Evolutionary conservation across 2,329 filamentous ascomycete genomes (phyloP).

Genomic region (Fusarium sororula): DNA sequence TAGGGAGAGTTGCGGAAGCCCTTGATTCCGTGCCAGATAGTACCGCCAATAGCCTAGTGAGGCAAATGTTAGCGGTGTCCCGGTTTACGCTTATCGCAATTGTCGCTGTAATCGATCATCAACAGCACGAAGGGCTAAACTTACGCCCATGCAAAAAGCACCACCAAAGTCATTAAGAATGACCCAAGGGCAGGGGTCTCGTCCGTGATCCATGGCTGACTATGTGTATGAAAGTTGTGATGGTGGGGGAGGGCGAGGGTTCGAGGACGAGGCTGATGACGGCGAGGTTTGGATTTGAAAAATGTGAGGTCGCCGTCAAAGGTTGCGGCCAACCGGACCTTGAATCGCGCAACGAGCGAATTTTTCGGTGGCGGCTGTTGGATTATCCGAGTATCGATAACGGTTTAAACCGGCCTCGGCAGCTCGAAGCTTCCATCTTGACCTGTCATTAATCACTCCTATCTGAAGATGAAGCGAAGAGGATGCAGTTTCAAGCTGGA

Average conservation of each 20-base stretch:
- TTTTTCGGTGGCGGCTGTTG: conserved; percentile 21
- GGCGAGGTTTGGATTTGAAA: conserved; percentile 29
- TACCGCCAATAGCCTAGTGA: conserved; percentile 74
- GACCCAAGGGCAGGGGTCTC: conserved; percentile 97
- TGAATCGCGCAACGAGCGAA: conserved; percentile 25
- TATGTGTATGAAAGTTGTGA: conserved; percentile 9
- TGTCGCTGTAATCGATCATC: conserved; percentile 4
- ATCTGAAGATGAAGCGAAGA: neutral
- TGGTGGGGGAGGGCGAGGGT: neutral
- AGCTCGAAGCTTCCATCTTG: conserved; percentile 23
- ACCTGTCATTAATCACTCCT: neutral
- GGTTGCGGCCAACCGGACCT: conserved; percentile 23
- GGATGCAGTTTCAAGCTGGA: neutral
- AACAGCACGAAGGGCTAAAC: conserved; percentile 44
- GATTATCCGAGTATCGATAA: conserved; percentile 19
- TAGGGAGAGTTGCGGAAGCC: conserved; percentile 90
- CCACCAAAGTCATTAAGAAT: conserved; percentile 97
- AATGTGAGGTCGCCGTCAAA: conserved; percentile 33
- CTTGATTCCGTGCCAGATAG: conserved; percentile 97
- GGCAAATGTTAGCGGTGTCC: conserved; percentile 27
- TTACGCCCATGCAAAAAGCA: conserved; percentile 95
- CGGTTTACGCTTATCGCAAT: neutral
- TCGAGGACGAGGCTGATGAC: conserved; percentile 22
- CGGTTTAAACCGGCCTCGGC: conserved; percentile 13
- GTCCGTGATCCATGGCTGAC: conserved; percentile 84